Conservation (phyloP, 768 basidiomycete genomes). For the Cystoderma amianthinum region DNA sequence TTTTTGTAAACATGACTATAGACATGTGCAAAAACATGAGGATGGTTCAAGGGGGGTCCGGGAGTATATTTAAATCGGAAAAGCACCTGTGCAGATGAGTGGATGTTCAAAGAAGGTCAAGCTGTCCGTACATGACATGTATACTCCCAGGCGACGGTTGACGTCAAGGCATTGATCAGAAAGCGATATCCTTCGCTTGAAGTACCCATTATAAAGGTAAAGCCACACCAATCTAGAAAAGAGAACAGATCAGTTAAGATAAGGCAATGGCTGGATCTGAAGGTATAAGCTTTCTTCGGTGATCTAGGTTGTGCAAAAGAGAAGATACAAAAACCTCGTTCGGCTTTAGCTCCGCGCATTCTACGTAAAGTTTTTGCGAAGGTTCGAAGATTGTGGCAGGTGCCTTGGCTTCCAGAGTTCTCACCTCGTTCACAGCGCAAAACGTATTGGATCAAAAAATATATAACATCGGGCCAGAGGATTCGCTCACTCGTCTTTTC, state of each 20-base stretch:
- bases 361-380: constrained; percentile 38
- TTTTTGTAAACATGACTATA: constrained; percentile 17
- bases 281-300: constrained; percentile 13
- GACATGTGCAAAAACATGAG: constrained; percentile 36
- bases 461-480: constrained; percentile 33
- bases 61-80: background rate
- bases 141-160: background rate
- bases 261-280: constrained; percentile 5
- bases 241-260: constrained; percentile 10
- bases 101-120: background rate
- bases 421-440: constrained; percentile 32
- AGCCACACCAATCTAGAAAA: constrained; percentile 1
- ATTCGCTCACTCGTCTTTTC: constrained; percentile 26
- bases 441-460: constrained; percentile 36
- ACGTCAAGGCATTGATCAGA: background rate
- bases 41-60: constrained; percentile 8
- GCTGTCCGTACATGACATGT: background rate
- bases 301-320: constrained; percentile 22
- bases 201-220: too few species aligned
- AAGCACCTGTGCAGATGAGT: background rate
- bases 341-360: constrained; percentile 31
- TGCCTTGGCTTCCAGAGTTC: constrained; percentile 36
- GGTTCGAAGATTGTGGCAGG: constrained; percentile 34
- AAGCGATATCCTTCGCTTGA: background rate
- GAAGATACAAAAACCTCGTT: constrained; percentile 27